Conservation (phyloP, 228 moss, liverwort and hornwort genomes). For the Sphagnum magellanicum region DNA sequence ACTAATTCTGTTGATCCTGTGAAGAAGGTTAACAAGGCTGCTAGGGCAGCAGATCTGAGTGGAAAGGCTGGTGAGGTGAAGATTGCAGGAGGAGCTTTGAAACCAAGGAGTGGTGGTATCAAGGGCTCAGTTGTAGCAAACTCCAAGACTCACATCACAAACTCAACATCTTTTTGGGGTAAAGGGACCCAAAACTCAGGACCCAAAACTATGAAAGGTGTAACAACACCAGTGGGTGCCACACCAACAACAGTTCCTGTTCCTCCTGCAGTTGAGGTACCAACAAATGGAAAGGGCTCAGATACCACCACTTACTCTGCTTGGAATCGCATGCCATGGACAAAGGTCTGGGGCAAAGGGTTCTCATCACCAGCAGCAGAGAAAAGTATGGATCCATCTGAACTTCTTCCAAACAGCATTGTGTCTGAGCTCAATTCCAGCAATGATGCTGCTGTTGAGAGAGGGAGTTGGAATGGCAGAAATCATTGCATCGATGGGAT, state of each 20-base stretch:
- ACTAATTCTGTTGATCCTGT: slow-evolving; percentile 8
- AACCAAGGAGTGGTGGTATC: slow-evolving; percentile 9
- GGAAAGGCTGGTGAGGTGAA: slow-evolving; percentile 11
- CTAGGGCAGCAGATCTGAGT: slow-evolving; percentile 11
- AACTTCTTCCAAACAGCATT: slow-evolving; percentile 11
- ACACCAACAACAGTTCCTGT: slow-evolving; percentile 4
- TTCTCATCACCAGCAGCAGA: slow-evolving; percentile 17
- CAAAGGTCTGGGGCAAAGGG: slow-evolving; percentile 30
- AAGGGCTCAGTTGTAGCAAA: slow-evolving; percentile 23
- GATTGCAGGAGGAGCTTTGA: slow-evolving; percentile 13
- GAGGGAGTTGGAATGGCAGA: slow-evolving; percentile 18
- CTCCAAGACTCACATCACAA: slow-evolving; percentile 33
- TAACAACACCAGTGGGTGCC: slow-evolving; percentile 10
- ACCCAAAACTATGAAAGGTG: slow-evolving; percentile 30
- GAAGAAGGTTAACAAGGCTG: slow-evolving; percentile 10
- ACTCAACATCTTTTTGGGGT: slow-evolving; percentile 43
- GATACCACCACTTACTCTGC: not conserved
- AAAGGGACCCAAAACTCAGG: slow-evolving; percentile 30
- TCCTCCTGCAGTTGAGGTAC: too few species aligned
- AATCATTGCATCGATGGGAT: slow-evolving; percentile 4
- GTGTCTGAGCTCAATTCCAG: slow-evolving; percentile 13
- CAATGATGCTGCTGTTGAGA: slow-evolving; percentile 8
- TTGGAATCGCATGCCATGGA: slow-evolving; percentile 30
- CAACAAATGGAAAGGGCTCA: not conserved
- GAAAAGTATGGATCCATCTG: slow-evolving; percentile 10